Evolutionary conservation across 495 filamentous ascomycete genomes (phyloP).

Genomic region (Barbatosphaeria neglecta): DNA sequence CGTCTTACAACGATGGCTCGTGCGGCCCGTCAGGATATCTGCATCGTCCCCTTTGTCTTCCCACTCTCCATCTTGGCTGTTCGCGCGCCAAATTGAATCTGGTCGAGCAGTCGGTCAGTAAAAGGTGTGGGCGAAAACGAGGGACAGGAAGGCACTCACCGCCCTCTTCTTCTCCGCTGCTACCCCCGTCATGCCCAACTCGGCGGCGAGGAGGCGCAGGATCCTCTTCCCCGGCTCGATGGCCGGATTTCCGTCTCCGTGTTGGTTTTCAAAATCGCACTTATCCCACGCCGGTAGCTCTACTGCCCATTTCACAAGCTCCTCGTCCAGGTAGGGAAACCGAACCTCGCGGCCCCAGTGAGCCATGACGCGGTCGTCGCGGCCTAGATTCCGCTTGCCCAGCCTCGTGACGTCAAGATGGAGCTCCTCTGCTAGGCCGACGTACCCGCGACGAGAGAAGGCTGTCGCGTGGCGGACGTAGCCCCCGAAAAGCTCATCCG

Average conservation of each 20-base stretch:
- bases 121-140: background rate
- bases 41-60: constrained; percentile 55
- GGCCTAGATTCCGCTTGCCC: constrained; percentile 83
- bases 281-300: constrained; percentile 66
- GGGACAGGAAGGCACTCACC: constrained; percentile 22
- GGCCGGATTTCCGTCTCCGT: constrained; percentile 18
- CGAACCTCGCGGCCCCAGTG: constrained; percentile 84
- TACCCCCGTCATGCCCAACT: constrained; percentile 55
- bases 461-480: constrained; percentile 78
- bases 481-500: constrained; percentile 91
- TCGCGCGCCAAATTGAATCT: constrained; percentile 75
- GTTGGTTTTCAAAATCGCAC: constrained; percentile 61
- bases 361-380: constrained; percentile 83
- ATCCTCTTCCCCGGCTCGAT: constrained; percentile 74
- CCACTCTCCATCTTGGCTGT: constrained; percentile 79
- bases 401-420: constrained; percentile 77
- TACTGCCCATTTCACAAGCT: constrained; percentile 71
- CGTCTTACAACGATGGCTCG: background rate
- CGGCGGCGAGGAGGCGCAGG: constrained; percentile 64
- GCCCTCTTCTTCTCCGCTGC: constrained; percentile 87
- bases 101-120: constrained; percentile 5
- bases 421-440: constrained; percentile 70
- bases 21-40: constrained; percentile 22
- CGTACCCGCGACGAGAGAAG: constrained; percentile 52
- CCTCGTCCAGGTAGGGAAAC: constrained; percentile 88